Evolutionary conservation across 768 basidiomycete species (phyloP), one percentile per base, ranked within the genome.

Genomic region (Podaxis sp.): DNA sequence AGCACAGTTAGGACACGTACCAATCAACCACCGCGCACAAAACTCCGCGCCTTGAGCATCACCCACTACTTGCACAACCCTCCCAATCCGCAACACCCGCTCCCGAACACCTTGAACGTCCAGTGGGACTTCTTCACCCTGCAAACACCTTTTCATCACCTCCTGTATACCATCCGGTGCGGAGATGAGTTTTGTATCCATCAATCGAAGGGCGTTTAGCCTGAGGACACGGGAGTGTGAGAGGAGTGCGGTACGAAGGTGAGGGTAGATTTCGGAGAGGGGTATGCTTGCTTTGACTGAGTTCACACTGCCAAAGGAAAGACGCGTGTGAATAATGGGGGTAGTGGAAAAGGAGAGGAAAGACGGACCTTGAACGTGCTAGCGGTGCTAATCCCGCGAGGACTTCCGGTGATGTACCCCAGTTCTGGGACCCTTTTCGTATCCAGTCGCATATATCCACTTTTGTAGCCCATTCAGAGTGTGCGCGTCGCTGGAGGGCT

Each of bases 91-190:
- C 69, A 96, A 74, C 3, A 93, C 87, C 49, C 94, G 85, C 69
- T 99, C 96, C 38, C 96, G 82, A 2, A 90, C 90, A 49, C 93
- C 91, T 64, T 88, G 85, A 2, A 90, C 77, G 60, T 95, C 90
- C 38, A 97, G 71, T 2, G 90, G 77, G 4, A 91, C 86, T 63
- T 92, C 85, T 71, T 99, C 97, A 2, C 89, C 91, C 63, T 89
- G 86, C 24, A 95, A 71, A 70, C 91, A 91, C 28, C 83, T 81
- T 66, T 84, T 84, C 20, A 90, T 65, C 0, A 88, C 80, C 24
- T 88, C 88, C 15, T 76, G 70, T 13, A 78, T 76, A 48, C 80
- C 81, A 0, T 77, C 71, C 1, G 79, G 72, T 0, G 76, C 69
- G 37, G 80, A 69, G 4, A 89, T 76, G 10, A 85, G 68, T 2